Base-by-base conservation (phyloP, 164 flowering plant genomes). In the Echeveria elegans region DNA sequence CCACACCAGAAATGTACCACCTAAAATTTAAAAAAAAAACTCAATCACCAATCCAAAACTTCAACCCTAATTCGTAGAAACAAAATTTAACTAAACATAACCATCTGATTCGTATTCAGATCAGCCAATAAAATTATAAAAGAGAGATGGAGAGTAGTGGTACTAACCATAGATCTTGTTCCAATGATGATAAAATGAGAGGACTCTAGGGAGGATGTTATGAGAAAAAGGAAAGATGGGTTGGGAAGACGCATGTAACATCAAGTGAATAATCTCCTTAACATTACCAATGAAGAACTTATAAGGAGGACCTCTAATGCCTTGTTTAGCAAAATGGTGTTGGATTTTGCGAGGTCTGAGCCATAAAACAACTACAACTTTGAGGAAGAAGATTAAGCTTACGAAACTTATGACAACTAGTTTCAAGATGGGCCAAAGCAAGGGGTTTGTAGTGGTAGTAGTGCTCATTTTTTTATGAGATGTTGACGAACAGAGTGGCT, bases 171-270 rank as follows among this genome's bases (percentile, higher is more conserved):
- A 92, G 65, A 92, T 84, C 79, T 95, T 95, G 83, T 81, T 95
- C 99, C 99, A 95, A 67, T 95, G 97, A 66, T 92, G 97, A 71
- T 92, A 92, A 73, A 95, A 95, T 45, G 99, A 80, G 71, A 95
- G 87, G 58, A 92, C 99, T 72, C 97, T 77, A 48, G 99, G 97
- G 43, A 92, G 88, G 12, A 95, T 95, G 72, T 92, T 92, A 79
- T 95, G 99, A 40, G 97, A 88, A 68, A 76, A 79, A 76, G 95
- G 81, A 26, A 4, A 26, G 92, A 91, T 88, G 66, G 96, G 87
- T 15, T 80, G 86, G 60, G 97, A 82, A 23, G 97, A 83, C 47
- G 97, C 96, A 60, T 78, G 80, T 26, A 86, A 12, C 90, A 84
- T 87, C 67, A 95, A 80, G 11, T 77, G 79, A 28, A 86, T 86